phyloP scores from a whole-genome alignment of 2,329 filamentous ascomycete genomes.

The Sporothrix phasma region DNA sequence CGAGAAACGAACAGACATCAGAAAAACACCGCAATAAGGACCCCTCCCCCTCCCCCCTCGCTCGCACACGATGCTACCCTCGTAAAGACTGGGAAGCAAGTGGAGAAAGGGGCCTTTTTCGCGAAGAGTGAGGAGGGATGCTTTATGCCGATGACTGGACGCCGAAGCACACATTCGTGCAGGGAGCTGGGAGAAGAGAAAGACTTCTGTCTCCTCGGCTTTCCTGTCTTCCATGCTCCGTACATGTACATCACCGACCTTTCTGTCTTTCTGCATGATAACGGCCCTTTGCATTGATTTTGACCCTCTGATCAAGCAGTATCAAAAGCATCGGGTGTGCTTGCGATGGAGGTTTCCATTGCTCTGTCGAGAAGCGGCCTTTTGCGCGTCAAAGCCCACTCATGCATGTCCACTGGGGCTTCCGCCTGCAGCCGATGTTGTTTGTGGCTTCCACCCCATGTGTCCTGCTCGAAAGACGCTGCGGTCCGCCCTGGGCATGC shows the following conservation, averaged over 20 bases:
- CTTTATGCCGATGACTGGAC: neutral
- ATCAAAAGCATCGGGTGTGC: neutral
- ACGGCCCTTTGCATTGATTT: no score
- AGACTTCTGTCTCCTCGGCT: neutral
- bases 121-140: neutral
- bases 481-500: conserved; percentile 1
- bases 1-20: neutral
- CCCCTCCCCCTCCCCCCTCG: neutral
- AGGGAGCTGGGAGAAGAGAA: neutral
- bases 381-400: neutral
- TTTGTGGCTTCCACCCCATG: neutral
- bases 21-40: neutral
- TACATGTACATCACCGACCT: no score
- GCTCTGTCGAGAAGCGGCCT: no score
- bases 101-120: neutral
- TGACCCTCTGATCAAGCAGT: no score
- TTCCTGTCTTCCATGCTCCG: no score
- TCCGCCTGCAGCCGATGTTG: neutral
- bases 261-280: no score
- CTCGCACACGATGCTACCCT: neutral
- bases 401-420: neutral
- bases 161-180: neutral
- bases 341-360: no score
- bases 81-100: neutral
- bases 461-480: neutral